phyloP scores from a whole-genome alignment of 2,329 filamentous ascomycete species.

The Lasiodiplodia sp. region DNA sequence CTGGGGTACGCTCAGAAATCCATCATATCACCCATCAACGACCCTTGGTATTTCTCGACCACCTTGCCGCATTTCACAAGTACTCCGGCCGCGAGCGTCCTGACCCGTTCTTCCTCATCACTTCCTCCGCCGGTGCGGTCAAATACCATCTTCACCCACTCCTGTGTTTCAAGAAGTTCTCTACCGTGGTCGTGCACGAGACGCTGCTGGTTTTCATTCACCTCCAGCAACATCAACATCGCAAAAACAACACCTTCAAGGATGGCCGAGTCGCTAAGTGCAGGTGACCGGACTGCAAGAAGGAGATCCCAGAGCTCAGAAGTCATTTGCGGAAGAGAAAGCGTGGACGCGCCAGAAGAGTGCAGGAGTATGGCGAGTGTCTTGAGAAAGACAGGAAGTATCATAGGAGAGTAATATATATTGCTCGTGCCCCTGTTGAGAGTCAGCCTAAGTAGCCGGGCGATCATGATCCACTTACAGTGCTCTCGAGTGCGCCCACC shows the following conservation, averaged over 20 bases:
- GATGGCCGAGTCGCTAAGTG: conserved; percentile 66
- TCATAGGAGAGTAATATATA: conserved; percentile 74
- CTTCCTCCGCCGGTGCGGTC: conserved; percentile 56
- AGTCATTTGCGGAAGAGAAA: conserved; percentile 80
- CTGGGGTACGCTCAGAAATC: conserved; percentile 34
- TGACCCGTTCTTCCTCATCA: conserved; percentile 74
- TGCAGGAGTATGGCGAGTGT: conserved; percentile 85
- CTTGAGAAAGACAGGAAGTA: conserved; percentile 82
- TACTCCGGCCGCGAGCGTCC: conserved; percentile 79
- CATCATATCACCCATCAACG: conserved; percentile 74
- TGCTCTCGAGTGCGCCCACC: conserved; percentile 70
- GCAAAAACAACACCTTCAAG: conserved; percentile 79
- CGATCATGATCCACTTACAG: conserved; percentile 45
- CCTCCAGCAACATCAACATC: conserved; percentile 80
- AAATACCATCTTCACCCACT: conserved; percentile 84
- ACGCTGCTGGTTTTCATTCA: conserved; percentile 76
- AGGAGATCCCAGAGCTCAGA: conserved; percentile 85
- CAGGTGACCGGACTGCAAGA: conserved; percentile 65
- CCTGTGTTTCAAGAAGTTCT: conserved; percentile 83
- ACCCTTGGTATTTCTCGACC: conserved; percentile 79
- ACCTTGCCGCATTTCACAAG: conserved; percentile 81
- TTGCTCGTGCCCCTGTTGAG: conserved; percentile 40
- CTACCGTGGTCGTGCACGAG: conserved; percentile 77
- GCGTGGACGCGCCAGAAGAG: conserved; percentile 79
- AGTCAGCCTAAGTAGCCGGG: background rate